Evolutionary conservation across 2,329 filamentous ascomycete genomes (phyloP).

Genomic region (Dothiorella sarmentorum): DNA sequence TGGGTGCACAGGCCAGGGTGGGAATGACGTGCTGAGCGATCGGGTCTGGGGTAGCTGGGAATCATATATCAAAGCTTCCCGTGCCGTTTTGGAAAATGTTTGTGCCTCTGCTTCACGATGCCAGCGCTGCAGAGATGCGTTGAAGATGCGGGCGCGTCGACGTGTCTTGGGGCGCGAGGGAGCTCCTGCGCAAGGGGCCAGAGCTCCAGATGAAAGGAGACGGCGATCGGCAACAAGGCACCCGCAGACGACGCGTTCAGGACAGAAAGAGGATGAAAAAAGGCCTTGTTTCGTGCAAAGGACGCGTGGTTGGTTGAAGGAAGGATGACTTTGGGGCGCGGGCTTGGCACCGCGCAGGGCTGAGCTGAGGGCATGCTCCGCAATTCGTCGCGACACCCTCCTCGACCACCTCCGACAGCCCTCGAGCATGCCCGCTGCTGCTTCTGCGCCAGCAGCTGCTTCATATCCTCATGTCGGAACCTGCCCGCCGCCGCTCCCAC

Average conservation of each 20-base stretch:
- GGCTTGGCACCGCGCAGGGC: conserved; percentile 12
- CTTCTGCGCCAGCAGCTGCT: background rate
- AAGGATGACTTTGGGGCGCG: background rate
- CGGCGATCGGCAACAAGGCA: conserved; percentile 10
- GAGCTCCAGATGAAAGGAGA: conserved; percentile 7
- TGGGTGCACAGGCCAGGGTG: background rate
- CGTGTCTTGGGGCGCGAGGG: too few species aligned
- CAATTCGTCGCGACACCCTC: background rate
- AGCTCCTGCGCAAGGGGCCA: background rate
- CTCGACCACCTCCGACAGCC: background rate
- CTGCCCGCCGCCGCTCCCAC: conserved; percentile 21
- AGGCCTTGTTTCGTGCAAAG: background rate
- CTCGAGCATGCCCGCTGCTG: conserved; percentile 10
- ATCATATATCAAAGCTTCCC: conserved; percentile 10
- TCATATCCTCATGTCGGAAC: background rate
- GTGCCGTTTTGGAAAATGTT: background rate
- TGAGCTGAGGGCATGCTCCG: too few species aligned
- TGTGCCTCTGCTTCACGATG: background rate
- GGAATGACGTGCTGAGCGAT: conserved; percentile 13
- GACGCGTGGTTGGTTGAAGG: conserved; percentile 4
- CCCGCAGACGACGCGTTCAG: background rate
- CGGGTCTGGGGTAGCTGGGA: conserved; percentile 4
- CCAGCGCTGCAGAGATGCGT: background rate
- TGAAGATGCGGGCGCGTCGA: background rate
- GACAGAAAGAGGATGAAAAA: background rate